A percentile compares a stretch with the other conserved stretches of the same genome.
phyloP scores from a whole-genome alignment of 495 filamentous ascomycete species.

The Rostrohypoxylon terebratum region DNA sequence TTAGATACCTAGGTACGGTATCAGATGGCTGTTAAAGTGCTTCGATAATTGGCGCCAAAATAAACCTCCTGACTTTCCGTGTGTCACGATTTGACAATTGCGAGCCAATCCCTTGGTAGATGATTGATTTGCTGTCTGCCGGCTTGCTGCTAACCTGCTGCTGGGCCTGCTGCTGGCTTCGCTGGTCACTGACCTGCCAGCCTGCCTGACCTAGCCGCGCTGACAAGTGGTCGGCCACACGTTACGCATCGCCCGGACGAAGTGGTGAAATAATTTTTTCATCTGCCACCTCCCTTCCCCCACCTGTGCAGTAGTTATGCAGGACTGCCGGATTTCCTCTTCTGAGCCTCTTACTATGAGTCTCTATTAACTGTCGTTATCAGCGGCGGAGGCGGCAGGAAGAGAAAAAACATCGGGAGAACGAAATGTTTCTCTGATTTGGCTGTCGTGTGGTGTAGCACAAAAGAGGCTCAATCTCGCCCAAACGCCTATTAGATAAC shows the following conservation, averaged over 20 bases:
- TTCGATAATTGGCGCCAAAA: conserved; percentile 42
- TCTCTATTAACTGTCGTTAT: conserved; percentile 32
- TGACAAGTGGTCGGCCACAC: conserved; percentile 28
- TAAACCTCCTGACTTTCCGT: conserved; percentile 34
- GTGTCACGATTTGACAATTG: conserved; percentile 36
- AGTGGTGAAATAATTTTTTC: conserved; percentile 15
- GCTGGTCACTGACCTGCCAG: conserved; percentile 1
- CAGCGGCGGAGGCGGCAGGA: conserved; percentile 19
- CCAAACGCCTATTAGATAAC: background rate
- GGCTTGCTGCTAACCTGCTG: background rate
- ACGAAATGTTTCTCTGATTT: background rate
- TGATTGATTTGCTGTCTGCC: conserved; percentile 38
- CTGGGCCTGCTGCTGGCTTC: background rate
- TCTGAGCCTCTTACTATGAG: no score
- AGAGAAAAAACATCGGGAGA: conserved; percentile 4
- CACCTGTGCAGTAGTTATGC: conserved; percentile 25
- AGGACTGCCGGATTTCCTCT: conserved; percentile 26
- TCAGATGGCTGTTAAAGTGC: conserved; percentile 11
- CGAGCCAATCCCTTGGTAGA: conserved; percentile 21
- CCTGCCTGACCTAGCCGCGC: conserved; percentile 12
- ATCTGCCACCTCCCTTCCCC: conserved; percentile 9
- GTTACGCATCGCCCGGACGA: conserved; percentile 26
- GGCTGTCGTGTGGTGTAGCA: conserved; percentile 23
- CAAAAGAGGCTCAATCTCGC: conserved; percentile 5
- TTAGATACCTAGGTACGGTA: conserved; percentile 18